Conservation (phyloP, 805 yeast species). For the Ogataea henricii region DNA sequence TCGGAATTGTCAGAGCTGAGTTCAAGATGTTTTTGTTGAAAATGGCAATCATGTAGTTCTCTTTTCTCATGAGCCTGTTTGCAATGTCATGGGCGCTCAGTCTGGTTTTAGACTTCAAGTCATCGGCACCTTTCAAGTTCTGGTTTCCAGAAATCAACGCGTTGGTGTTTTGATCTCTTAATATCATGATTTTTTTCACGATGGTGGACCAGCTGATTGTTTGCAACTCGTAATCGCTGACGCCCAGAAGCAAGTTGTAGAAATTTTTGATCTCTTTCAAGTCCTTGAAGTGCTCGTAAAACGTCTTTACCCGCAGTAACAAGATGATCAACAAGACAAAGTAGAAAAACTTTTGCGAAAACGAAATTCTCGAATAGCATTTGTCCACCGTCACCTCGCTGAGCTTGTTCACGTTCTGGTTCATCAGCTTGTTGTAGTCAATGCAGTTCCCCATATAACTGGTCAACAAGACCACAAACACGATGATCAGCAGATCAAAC, state of each 20-base stretch:
- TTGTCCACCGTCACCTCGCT: constrained; percentile 45
- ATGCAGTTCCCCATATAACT: constrained; percentile 82
- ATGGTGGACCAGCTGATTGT: constrained; percentile 92
- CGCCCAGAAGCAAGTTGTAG: constrained; percentile 67
- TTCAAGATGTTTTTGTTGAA: constrained; percentile 77
- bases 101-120: constrained; percentile 68
- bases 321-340: constrained; percentile 62
- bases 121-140: constrained; percentile 41
- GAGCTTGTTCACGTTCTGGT: constrained; percentile 37
- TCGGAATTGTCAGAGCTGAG: constrained; percentile 52
- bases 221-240: constrained; percentile 81
- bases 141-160: constrained; percentile 54
- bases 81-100: constrained; percentile 94
- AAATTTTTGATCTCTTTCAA: constrained; percentile 76
- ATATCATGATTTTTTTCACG: constrained; percentile 68
- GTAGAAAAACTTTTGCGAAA: constrained; percentile 56
- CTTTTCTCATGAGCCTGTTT: constrained; percentile 92
- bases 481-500: constrained; percentile 70
- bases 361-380: constrained; percentile 50
- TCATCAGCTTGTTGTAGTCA: constrained; percentile 47
- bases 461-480: constrained; percentile 78
- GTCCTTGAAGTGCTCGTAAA: constrained; percentile 63
- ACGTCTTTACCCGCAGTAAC: constrained; percentile 51
- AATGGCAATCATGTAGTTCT: constrained; percentile 88
- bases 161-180: constrained; percentile 84